These are phyloP conservation scores for Bassia scoparia DNA, from an alignment of 148 eudicot species.

Conservation along the genomic window DNA sequence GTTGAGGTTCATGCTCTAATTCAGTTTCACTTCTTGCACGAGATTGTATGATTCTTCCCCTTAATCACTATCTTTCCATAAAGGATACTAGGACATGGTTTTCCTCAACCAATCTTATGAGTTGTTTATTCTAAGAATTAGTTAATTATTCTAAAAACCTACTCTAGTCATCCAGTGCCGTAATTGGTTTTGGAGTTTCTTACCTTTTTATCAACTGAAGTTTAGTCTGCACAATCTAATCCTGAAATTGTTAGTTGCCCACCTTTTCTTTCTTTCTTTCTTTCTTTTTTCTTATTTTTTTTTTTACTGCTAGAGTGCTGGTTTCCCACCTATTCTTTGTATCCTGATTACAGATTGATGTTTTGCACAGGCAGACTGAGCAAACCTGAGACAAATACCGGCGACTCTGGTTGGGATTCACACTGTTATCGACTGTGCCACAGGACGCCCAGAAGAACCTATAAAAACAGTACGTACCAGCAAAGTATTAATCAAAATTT, in stretches of 20 bases:
- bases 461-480: constrained; percentile 77
- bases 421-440: constrained; percentile 92
- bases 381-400: constrained; percentile 92
- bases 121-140: background rate
- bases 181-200: background rate
- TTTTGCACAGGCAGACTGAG: constrained; percentile 79
- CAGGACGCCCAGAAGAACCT: constrained; percentile 99
- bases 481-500: background rate
- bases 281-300: no score
- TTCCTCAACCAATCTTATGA: no score
- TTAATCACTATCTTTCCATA: no score
- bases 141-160: no score
- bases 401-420: constrained; percentile 94
- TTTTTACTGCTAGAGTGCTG: no score
- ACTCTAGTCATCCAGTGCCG: background rate
- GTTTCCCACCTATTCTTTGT: background rate
- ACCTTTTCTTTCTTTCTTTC: background rate
- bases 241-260: constrained; percentile 10
- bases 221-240: background rate
- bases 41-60: background rate
- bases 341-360: constrained; percentile 24
- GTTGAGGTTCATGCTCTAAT: no score
- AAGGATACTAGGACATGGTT: no score
- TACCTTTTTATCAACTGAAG: background rate
- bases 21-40: background rate